Evolutionary conservation across 805 yeast species (phyloP).

Genomic region (Metschnikowia baotianmanensis): DNA sequence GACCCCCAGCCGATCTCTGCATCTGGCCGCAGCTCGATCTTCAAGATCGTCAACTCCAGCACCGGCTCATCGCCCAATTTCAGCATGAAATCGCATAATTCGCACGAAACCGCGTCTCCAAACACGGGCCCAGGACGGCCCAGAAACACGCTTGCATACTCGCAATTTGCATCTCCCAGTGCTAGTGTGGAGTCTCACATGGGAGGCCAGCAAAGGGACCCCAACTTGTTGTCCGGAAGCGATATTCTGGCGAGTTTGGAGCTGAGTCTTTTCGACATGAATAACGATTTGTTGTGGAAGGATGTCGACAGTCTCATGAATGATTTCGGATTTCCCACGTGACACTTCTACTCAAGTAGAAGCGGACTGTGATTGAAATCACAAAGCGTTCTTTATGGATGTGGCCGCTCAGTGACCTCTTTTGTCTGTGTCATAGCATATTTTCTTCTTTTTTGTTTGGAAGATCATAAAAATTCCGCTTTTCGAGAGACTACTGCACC

Average conservation of each 20-base stretch:
- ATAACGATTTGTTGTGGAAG: conserved; percentile 62
- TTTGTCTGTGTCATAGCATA: no score
- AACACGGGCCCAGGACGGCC: neutral
- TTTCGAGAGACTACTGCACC: no score
- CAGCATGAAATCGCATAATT: conserved; percentile 12
- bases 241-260: conserved; percentile 23
- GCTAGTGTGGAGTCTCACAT: no score
- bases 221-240: neutral
- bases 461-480: no score
- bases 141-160: no score
- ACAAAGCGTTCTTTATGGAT: neutral
- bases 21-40: conserved; percentile 34
- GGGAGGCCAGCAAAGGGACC: no score
- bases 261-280: conserved; percentile 44
- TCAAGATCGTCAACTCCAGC: conserved; percentile 37
- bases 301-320: conserved; percentile 89
- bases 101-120: conserved; percentile 3
- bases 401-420: no score
- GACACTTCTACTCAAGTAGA: neutral
- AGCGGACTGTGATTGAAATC: no score
- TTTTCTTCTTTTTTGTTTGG: no score
- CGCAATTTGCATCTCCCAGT: neutral
- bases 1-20: conserved; percentile 76
- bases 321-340: conserved; percentile 83
- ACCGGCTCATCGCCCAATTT: conserved; percentile 31